Evolutionary conservation across 768 basidiomycete species (phyloP), one percentile per base, ranked within the genome.

Genomic region (Lactarius trivialis): DNA sequence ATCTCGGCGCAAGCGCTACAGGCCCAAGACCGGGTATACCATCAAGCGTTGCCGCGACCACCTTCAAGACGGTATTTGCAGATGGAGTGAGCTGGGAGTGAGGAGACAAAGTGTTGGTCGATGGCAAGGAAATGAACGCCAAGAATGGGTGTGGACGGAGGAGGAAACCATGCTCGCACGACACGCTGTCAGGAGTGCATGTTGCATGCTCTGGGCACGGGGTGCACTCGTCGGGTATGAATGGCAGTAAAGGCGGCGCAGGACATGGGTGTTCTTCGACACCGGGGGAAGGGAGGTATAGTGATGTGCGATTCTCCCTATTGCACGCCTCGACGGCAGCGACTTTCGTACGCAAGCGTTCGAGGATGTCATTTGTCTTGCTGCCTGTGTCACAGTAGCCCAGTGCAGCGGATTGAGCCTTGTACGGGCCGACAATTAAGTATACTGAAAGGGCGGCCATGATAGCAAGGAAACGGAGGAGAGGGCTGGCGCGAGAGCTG

Each of bases 21-120:
- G 87, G 82, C n/a, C 90, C 89, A 26, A 91, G 73, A 34, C 84
- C 82, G 24, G 91, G 91, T 54, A 92, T 71, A 33, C 91, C 91
- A 73, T 93, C 80, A 12, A 77, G n/a, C 3, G 60, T 65, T 1
- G 63, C 60, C 32, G 70, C 65, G 28, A 70, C 56, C 32, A 52
- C 39, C 34, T 54, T 60, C 55, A 63, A 45, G 49, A 63, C 56
- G 69, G 58, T 73, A 45, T 60, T 79, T 77, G 43, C 73, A 69
- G 58, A 77, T 74, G 60, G 76, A 66, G 58, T 78, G 7, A 64
- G 55, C 48, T 64, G 49, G 26, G 57, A 53, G n/a, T 67, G 66
- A 45, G 50, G 63, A 26, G 71, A 53, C 75, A 76, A 58, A 75
- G 79, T 69, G 34, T 75, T 73, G 72, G 28, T 75, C 68, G 36